These are phyloP conservation scores for Arctium lappa DNA, from an alignment of 129 eudicot species.

Conservation along the genomic window DNA sequence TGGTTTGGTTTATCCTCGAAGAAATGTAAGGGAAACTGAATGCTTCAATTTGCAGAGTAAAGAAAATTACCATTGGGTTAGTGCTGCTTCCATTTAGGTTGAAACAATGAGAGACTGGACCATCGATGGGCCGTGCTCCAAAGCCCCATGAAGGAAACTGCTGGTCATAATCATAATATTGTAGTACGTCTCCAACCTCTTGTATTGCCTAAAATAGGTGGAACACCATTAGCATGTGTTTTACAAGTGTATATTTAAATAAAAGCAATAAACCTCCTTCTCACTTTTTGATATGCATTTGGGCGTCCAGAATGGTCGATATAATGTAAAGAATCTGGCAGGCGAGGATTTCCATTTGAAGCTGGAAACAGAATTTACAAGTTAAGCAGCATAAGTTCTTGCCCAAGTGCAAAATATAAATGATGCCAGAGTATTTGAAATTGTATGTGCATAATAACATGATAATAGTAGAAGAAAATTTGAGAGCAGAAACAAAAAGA, in stretches of 20 bases:
- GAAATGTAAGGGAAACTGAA: constrained; percentile 1
- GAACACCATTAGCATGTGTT: constrained; percentile 13
- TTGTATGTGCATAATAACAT: background rate
- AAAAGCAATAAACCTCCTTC: constrained; percentile 15
- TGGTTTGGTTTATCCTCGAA: background rate
- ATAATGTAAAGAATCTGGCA: constrained; percentile 92
- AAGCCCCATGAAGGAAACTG: constrained; percentile 94
- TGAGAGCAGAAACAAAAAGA: background rate
- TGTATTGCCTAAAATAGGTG: constrained; percentile 62
- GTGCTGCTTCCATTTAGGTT: constrained; percentile 85
- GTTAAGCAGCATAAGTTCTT: constrained; percentile 14
- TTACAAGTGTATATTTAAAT: background rate
- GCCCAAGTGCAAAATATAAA: constrained; percentile 2
- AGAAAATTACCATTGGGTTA: constrained; percentile 31
- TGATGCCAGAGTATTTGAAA: background rate
- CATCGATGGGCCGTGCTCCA: constrained; percentile 96
- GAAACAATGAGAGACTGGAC: constrained; percentile 94
- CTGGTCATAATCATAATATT: constrained; percentile 80
- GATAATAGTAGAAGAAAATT: background rate
- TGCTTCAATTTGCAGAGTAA: background rate
- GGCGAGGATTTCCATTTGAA: constrained; percentile 96
- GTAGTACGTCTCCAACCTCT: constrained; percentile 84
- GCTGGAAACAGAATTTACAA: constrained; percentile 42
- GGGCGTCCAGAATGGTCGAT: constrained; percentile 92
- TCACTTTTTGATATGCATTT: constrained; percentile 89